A percentile compares a stretch with the other conserved stretches of the same genome.
phyloP scores from a whole-genome alignment of 2,329 filamentous ascomycete species.

The Fusarium liriodendri region DNA sequence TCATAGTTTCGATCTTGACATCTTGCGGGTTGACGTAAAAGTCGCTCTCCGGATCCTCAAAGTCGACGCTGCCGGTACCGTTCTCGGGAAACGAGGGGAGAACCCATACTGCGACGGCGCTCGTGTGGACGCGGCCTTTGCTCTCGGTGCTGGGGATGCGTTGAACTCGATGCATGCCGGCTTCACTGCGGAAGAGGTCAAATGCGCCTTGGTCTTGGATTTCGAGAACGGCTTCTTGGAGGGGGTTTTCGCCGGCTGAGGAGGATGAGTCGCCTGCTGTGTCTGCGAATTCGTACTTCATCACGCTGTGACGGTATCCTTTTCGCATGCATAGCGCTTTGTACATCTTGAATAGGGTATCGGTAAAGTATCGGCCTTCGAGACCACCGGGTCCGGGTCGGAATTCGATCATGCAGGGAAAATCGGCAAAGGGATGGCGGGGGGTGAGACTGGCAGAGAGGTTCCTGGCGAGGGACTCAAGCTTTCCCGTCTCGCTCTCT shows the following conservation, averaged over 20 bases:
- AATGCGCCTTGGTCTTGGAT: slow-evolving; percentile 83
- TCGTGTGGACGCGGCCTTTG: slow-evolving; percentile 93
- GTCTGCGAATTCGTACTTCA: slow-evolving; percentile 85
- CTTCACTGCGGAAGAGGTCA: slow-evolving; percentile 83
- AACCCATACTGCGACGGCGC: slow-evolving; percentile 91
- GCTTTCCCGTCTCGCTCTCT: slow-evolving; percentile 68
- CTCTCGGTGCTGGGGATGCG: slow-evolving; percentile 91
- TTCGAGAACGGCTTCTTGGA: slow-evolving; percentile 91
- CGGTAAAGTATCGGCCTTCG: slow-evolving; percentile 91
- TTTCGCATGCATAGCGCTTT: slow-evolving; percentile 77
- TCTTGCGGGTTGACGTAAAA: slow-evolving; percentile 91
- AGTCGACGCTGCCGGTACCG: slow-evolving; percentile 64
- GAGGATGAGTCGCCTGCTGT: slow-evolving; percentile 65
- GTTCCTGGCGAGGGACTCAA: slow-evolving; percentile 72
- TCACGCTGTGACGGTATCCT: slow-evolving; percentile 72
- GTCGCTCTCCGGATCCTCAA: slow-evolving; percentile 87
- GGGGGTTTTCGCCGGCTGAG: slow-evolving; percentile 71
- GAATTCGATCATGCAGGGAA: slow-evolving; percentile 93
- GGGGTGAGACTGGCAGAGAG: slow-evolving; percentile 86
- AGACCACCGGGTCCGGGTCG: slow-evolving; percentile 91
- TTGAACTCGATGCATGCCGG: slow-evolving; percentile 95
- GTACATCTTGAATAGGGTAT: slow-evolving; percentile 92
- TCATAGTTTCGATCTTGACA: slow-evolving; percentile 88
- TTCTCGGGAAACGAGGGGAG: slow-evolving; percentile 81
- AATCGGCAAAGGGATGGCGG: slow-evolving; percentile 86